These are phyloP conservation scores for Tulasnella sp. DNA, from an alignment of 768 basidiomycete species.

Conservation along the genomic window DNA sequence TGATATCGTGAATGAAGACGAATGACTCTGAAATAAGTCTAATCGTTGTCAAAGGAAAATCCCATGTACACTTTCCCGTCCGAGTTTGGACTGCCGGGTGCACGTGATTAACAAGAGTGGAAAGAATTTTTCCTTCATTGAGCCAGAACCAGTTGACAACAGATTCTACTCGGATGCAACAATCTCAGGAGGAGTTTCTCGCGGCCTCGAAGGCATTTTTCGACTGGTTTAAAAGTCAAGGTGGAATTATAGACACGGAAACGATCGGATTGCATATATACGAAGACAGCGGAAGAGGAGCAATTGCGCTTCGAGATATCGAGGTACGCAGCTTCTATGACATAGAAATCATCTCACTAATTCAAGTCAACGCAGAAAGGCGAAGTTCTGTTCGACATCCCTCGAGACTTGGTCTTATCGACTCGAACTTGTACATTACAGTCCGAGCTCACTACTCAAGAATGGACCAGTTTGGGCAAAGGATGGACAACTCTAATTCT, in stretches of 20 bases:
- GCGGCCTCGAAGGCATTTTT: slow-evolving; percentile 18
- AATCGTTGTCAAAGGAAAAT: too few species aligned
- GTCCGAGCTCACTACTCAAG: slow-evolving; percentile 39
- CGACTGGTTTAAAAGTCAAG: slow-evolving; percentile 21
- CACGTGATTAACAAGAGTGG: too few species aligned
- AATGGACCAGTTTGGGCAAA: slow-evolving; percentile 55
- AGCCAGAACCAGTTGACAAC: too few species aligned
- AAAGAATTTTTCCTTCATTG: too few species aligned
- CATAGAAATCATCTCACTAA: slow-evolving; percentile 9
- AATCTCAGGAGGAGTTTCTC: too few species aligned
- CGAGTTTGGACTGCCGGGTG: too few species aligned
- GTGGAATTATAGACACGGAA: slow-evolving; percentile 16
- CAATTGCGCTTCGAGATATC: slow-evolving; percentile 59
- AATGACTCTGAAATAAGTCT: too few species aligned
- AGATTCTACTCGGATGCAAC: too few species aligned
- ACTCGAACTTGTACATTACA: slow-evolving; percentile 62
- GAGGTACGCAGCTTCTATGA: slow-evolving; percentile 33
- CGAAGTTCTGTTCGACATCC: slow-evolving; percentile 68
- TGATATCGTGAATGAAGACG: too few species aligned
- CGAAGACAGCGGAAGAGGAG: slow-evolving; percentile 47
- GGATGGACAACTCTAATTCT: slow-evolving; percentile 86
- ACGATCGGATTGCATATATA: slow-evolving; percentile 23
- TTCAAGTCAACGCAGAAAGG: slow-evolving; percentile 40
- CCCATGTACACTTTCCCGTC: background rate
- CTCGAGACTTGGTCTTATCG: slow-evolving; percentile 62